phyloP scores from a whole-genome alignment of 257 asterid species.

The Coffea canephora region DNA sequence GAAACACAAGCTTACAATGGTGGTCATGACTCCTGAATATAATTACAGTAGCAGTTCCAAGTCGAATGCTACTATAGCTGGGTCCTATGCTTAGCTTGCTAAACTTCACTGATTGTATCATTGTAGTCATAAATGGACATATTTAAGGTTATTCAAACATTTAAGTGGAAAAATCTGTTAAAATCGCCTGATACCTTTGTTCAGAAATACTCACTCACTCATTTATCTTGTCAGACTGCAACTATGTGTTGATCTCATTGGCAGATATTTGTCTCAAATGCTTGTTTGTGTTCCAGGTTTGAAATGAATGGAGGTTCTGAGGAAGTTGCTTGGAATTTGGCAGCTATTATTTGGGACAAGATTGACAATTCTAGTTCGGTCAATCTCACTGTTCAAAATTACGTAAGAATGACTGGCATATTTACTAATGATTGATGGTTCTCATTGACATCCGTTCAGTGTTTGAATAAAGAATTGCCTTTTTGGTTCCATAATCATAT shows the following conservation, averaged over 20 bases:
- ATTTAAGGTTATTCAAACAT: neutral
- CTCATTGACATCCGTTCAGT: neutral
- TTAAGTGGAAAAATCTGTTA: neutral
- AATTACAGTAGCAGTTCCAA: neutral
- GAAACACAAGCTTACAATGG: neutral
- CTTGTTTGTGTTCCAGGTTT: constrained; percentile 52
- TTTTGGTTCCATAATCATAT: neutral
- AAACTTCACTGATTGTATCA: neutral
- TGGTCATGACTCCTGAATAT: neutral
- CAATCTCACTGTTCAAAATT: constrained; percentile 33
- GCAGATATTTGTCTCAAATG: constrained; percentile 17
- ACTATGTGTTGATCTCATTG: constrained; percentile 19
- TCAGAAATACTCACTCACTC: neutral
- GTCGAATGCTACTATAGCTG: neutral
- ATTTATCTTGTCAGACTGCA: neutral
- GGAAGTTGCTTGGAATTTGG: constrained; percentile 60
- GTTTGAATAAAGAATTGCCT: neutral
- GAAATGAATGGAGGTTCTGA: constrained; percentile 57
- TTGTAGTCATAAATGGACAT: neutral
- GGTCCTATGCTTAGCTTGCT: neutral
- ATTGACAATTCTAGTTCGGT: constrained; percentile 41
- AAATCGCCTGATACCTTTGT: neutral
- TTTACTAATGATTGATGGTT: constrained; percentile 5
- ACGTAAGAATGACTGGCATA: constrained; percentile 36
- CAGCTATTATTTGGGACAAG: constrained; percentile 57